Evolutionary conservation across 2,329 filamentous ascomycete genomes (phyloP), one percentile per base, ranked within the genome.

Genomic region (Aspergillus oerlinghausenensis): DNA sequence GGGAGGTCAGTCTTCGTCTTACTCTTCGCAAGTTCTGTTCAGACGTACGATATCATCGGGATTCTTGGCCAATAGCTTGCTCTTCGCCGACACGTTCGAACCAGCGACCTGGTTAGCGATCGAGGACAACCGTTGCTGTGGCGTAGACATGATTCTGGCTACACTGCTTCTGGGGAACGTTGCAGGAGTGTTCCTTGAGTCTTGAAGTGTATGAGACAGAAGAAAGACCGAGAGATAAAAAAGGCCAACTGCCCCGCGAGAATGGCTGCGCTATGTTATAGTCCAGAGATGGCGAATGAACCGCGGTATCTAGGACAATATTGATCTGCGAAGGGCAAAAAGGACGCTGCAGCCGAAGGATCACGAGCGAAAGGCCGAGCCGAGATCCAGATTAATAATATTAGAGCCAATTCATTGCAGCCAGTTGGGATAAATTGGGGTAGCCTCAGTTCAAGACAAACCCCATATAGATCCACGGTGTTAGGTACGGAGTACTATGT

Each of bases 81-180:
- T 65, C 59, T 64, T 71, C 25, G 68, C 67, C 21, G 65, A 57
- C 1, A 66, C 63, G 32, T 59, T 60, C 45, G 67, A 59, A 43
- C 70, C 69, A 32, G 67, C 63, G n/a, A 78, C 56, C 59, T 78
- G 76, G 56, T 68, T 70, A 19, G 75, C 63, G 59, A 79, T 75
- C 11, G 75, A 75, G 35, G 67, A 75, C 54, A 73, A 62, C 23
- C 75, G 70, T 61, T 73, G 71, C 49, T 75, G 70, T 54, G 71
- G 55, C 52, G 73, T 66, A 67, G 75, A 74, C 72, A 75, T 75
- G 58, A 43, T 65, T 38, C 40, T 14, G 10, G 54, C 52, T 49
- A 17, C 4, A 35, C 11, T 35, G 32, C 5, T 17, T 38, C 32
- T 38, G 14, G 3, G 14, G 14, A 38, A 38, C 5, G 32, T 38